phyloP scores from a whole-genome alignment of 495 filamentous ascomycete genomes.

The Darksidea phi region DNA sequence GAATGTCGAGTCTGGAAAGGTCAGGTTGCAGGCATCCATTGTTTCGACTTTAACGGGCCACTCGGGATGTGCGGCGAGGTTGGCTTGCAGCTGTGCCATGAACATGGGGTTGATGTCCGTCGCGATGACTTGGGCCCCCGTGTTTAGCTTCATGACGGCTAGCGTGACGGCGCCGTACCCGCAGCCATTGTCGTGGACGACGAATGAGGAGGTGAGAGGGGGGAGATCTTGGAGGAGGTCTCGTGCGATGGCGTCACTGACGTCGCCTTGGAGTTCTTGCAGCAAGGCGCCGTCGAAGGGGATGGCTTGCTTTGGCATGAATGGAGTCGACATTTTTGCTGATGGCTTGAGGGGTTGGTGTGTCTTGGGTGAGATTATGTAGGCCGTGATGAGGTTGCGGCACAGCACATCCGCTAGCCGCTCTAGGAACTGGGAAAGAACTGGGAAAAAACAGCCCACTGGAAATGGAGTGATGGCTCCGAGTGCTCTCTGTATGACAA shows the following conservation, averaged over 20 bases:
- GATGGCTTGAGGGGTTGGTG: too few relatives aligned
- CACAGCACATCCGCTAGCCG: too few relatives aligned
- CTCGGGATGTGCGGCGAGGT: constrained; percentile 11
- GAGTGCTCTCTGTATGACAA: too few relatives aligned
- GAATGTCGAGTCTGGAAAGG: constrained; percentile 26
- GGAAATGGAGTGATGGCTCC: too few relatives aligned
- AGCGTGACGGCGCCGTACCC: constrained; percentile 30
- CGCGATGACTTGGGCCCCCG: constrained; percentile 21
- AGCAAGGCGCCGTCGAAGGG: background rate
- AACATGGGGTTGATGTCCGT: constrained; percentile 28
- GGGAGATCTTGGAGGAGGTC: constrained; percentile 2
- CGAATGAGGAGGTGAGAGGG: background rate
- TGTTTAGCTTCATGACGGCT: constrained; percentile 15
- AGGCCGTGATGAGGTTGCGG: too few relatives aligned
- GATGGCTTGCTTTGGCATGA: constrained; percentile 1
- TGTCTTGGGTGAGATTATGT: too few relatives aligned
- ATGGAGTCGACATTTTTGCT: background rate
- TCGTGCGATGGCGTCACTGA: background rate
- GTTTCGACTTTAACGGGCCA: constrained; percentile 11
- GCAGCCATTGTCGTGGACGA: constrained; percentile 37
- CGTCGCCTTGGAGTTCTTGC: background rate
- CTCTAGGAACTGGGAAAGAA: too few relatives aligned
- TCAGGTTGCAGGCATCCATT: constrained; percentile 3
- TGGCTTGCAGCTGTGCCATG: background rate
- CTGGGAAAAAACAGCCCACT: too few relatives aligned